These are phyloP conservation scores for Prototheca wickerhamii DNA, from an alignment of 163 green algal genomes.

Conservation along the genomic window DNA sequence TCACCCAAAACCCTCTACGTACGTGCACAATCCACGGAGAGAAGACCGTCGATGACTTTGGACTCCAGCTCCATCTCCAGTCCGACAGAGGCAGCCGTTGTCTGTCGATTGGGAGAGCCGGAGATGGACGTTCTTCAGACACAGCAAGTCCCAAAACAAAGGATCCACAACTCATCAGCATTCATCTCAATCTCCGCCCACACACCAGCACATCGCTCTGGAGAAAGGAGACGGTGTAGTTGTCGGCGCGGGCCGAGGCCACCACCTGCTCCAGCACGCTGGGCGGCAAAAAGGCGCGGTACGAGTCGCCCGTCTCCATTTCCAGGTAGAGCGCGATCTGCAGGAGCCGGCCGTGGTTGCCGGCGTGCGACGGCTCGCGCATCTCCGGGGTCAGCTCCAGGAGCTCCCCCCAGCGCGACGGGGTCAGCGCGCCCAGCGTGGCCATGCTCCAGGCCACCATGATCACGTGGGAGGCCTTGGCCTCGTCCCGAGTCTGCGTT, in stretches of 20 bases:
- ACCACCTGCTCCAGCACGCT: background rate
- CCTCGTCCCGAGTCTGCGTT: background rate
- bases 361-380: background rate
- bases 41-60: background rate
- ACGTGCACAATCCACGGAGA: background rate
- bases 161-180: background rate
- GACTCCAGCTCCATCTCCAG: background rate
- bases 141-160: no score
- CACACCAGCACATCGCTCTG: background rate
- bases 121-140: no score
- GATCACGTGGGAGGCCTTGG: background rate
- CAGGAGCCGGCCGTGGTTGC: background rate
- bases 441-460: background rate
- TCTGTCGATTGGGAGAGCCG: no score
- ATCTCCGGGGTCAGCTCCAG: background rate
- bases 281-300: background rate
- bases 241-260: background rate
- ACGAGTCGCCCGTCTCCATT: background rate
- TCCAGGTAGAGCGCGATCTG: constrained; percentile 1
- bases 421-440: background rate
- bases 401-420: background rate
- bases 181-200: background rate
- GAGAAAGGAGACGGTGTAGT: background rate
- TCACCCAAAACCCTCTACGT: background rate
- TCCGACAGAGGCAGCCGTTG: background rate